Base-by-base conservation (phyloP, 2,329 filamentous ascomycete genomes). In the Blumeria graminis region DNA sequence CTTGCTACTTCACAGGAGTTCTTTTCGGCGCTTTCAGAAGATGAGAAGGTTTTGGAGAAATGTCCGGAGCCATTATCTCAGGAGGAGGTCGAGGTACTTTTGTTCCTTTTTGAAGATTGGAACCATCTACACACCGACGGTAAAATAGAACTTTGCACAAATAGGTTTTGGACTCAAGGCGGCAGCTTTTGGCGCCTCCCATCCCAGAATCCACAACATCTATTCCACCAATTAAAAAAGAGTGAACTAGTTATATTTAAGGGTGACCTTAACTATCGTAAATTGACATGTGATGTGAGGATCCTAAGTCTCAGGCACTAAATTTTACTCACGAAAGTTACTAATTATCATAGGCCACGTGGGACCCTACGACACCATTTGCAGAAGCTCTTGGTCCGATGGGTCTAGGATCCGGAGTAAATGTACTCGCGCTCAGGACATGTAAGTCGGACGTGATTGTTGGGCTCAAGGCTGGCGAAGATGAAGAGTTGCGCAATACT, bases 391-490 rank as follows among this genome's bases (percentile, higher is more conserved):
- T 98, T 58, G 92, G 92, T 0, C 86, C 88, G 0, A 71, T 98
- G 55, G 90, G 90, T 0, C 79, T 80, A 0, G 78, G 77, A 0
- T 94, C 87, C 0, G 88, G 87, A 1, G 69, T 96, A 57, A 88
- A 94, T 58, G 76, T 90, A 3, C 74, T 98, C 33, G 85, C 92
- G 0, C 75, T 98, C 60, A 78, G 92, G 57, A 98, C 92, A 0
- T 95, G 90, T 74, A 98, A 98, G 71, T 90, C 90, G 0, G 92
- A 98, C 66, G 86, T 93, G 7, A 87, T 96, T 0, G 92, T 95
- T 32, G 90, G 88, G 0, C 73, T 98, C n/a, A 75, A 81, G 13
- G 69, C 79, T 8, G 89, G 90, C 6, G 78, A 83, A 66, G 92
- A 98, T 65, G 88, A 95, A 70, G 78, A 81, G 67, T 72, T 96